Percentiles rank a stretch among this genome's conserved stretches.
Conservation (phyloP, 2,329 filamentous ascomycete genomes). For the Penicillium psychrosexuale region DNA sequence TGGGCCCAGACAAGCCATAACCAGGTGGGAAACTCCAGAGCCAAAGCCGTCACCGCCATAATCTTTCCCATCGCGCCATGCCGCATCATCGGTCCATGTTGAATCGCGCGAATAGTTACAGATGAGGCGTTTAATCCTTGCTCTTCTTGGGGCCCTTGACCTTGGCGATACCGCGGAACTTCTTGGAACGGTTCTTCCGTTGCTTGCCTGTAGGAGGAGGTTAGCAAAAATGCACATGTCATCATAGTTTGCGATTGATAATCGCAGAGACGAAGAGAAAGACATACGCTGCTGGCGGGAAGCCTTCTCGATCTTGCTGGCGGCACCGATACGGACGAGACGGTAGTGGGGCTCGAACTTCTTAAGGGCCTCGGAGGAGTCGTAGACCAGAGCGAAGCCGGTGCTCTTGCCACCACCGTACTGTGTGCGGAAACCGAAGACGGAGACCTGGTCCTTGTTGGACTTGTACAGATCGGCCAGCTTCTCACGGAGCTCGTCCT, state of each 20-base stretch:
- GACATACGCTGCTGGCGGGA: conserved; percentile 98
- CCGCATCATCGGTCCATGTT: conserved; percentile 19
- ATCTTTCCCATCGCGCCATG: conserved; percentile 23
- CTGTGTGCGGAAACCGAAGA: conserved; percentile 98
- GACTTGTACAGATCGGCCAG: conserved; percentile 96
- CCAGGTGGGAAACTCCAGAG: conserved; percentile 20
- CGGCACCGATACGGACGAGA: conserved; percentile 87
- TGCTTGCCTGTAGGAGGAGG: conserved; percentile 77
- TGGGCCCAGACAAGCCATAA: conserved; percentile 1
- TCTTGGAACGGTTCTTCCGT: conserved; percentile 99
- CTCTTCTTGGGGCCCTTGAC: conserved; percentile 96
- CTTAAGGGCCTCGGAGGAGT: conserved; percentile 97
- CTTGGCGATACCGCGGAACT: conserved; percentile 96
- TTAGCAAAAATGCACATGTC: neutral
- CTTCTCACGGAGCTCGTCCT: conserved; percentile 96
- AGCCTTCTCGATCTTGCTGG: conserved; percentile 93
- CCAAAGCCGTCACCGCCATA: conserved; percentile 24
- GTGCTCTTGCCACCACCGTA: conserved; percentile 99
- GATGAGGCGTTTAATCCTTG: conserved; percentile 62
- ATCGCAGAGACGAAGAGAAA: conserved; percentile 1
- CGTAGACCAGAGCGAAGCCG: conserved; percentile 98
- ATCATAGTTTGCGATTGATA: neutral
- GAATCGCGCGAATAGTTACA: conserved; percentile 15
- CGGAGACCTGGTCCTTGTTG: conserved; percentile 93
- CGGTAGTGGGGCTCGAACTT: conserved; percentile 99